Evolutionary conservation across 2,329 filamentous ascomycete genomes (phyloP).

Genomic region (Aspergillus sp.): DNA sequence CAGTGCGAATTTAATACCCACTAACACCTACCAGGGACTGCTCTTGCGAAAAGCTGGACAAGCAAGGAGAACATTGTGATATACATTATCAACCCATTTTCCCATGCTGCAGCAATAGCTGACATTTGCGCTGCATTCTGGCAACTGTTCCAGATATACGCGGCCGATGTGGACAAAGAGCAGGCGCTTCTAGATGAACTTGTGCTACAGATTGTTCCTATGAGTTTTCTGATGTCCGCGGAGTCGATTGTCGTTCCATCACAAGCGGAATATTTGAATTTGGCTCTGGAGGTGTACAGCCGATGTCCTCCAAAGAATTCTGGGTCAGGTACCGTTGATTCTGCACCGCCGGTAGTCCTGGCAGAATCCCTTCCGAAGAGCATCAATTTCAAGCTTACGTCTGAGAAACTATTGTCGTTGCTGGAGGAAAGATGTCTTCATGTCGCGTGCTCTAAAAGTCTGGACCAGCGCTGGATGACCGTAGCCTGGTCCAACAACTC

Average conservation of each 20-base stretch:
- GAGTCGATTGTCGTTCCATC: conserved; percentile 44
- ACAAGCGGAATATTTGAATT: conserved; percentile 37
- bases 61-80: conserved; percentile 42
- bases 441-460: conserved; percentile 48
- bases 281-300: conserved; percentile 51
- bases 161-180: conserved; percentile 28
- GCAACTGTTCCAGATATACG: conserved; percentile 46
- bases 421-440: conserved; percentile 50
- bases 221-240: conserved; percentile 44
- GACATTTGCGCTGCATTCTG: conserved; percentile 51
- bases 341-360: conserved; percentile 46
- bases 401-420: conserved; percentile 46
- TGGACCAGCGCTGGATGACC: conserved; percentile 49
- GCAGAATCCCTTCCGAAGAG: conserved; percentile 44
- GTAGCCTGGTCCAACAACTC: conserved; percentile 52
- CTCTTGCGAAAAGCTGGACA: conserved; percentile 24
- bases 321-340: conserved; percentile 31
- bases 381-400: conserved; percentile 46
- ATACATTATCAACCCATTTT: conserved; percentile 51
- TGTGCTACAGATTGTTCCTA: conserved; percentile 50
- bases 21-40: conserved; percentile 21
- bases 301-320: conserved; percentile 42
- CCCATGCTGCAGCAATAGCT: conserved; percentile 34
- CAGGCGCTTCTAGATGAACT: conserved; percentile 36
- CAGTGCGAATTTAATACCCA: neutral